These are phyloP conservation scores for Carnegiea gigantea DNA, from an alignment of 179 eudicot species.

Conservation along the genomic window DNA sequence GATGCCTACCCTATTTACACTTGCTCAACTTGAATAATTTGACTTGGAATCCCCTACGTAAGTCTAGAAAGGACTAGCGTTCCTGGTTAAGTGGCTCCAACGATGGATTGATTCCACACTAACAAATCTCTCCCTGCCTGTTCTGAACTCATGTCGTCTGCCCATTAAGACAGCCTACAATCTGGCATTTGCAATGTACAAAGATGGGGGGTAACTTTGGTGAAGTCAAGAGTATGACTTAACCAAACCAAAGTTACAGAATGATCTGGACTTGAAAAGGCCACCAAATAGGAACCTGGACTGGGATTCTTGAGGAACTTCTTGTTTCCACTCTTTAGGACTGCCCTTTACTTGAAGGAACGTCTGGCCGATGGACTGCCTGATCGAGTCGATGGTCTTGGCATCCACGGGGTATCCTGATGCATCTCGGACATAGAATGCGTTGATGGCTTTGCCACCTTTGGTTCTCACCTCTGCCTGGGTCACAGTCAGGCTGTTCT, in stretches of 20 bases:
- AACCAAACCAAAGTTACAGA: conserved; percentile 76
- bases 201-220: not conserved
- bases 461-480: conserved; percentile 84
- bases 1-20: conserved; percentile 22
- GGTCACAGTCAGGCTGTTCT: conserved; percentile 78
- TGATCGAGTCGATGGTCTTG: conserved; percentile 77
- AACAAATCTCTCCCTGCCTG: conserved; percentile 20
- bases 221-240: conserved; percentile 59
- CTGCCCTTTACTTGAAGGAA: conserved; percentile 75
- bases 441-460: conserved; percentile 79
- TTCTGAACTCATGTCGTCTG: conserved; percentile 8
- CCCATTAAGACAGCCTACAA: conserved; percentile 7
- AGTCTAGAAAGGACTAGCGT: not conserved
- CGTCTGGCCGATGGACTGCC: conserved; percentile 80
- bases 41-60: conserved; percentile 10
- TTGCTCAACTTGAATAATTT: conserved; percentile 1
- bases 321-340: conserved; percentile 48
- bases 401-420: conserved; percentile 82
- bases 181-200: conserved; percentile 29
- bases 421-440: conserved; percentile 84
- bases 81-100: conserved; percentile 26
- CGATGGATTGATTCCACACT: conserved; percentile 25
- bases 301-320: conserved; percentile 70
- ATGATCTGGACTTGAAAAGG: conserved; percentile 84
- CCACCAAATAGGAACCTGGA: conserved; percentile 78